Percentiles rank a stretch among this genome's conserved stretches.
phyloP scores from a whole-genome alignment of 108 stramenopile species.

The Discostella pseudostelligera region DNA sequence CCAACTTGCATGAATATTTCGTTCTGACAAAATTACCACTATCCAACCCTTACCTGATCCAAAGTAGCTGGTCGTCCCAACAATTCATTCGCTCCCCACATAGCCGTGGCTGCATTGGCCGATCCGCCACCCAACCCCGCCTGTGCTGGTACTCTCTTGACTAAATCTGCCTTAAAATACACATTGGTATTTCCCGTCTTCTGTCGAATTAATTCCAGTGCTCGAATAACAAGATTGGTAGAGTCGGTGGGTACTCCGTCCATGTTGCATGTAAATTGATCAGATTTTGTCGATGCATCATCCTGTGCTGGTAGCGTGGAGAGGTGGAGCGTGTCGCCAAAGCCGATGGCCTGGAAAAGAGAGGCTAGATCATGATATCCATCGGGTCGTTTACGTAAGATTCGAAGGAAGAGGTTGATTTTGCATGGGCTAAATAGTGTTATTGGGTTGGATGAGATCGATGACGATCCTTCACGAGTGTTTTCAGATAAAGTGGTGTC shows the following conservation, averaged over 20 bases:
- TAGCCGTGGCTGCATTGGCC: constrained; percentile 93
- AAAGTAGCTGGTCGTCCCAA: constrained; percentile 82
- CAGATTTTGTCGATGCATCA: constrained; percentile 14
- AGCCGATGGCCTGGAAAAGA: constrained; percentile 93
- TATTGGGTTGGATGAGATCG: constrained; percentile 18
- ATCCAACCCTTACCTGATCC: constrained; percentile 54
- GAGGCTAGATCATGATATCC: constrained; percentile 94
- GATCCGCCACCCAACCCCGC: constrained; percentile 95
- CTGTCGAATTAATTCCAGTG: constrained; percentile 84
- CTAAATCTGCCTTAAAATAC: constrained; percentile 78
- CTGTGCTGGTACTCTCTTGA: constrained; percentile 90
- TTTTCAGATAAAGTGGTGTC: background rate
- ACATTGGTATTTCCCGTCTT: constrained; percentile 60
- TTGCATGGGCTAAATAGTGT: constrained; percentile 91
- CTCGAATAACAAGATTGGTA: constrained; percentile 86
- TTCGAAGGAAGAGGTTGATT: constrained; percentile 96
- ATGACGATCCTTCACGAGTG: background rate
- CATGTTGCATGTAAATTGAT: constrained; percentile 89
- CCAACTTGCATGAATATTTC: too few species aligned
- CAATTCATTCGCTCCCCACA: constrained; percentile 92
- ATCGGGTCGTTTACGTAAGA: constrained; percentile 88
- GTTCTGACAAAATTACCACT: too few species aligned
- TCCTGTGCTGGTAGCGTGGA: constrained; percentile 38
- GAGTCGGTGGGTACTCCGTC: constrained; percentile 83
- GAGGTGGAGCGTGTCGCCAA: constrained; percentile 86